Evolutionary conservation across 768 basidiomycete species (phyloP).

Genomic region (Vararia minispora): DNA sequence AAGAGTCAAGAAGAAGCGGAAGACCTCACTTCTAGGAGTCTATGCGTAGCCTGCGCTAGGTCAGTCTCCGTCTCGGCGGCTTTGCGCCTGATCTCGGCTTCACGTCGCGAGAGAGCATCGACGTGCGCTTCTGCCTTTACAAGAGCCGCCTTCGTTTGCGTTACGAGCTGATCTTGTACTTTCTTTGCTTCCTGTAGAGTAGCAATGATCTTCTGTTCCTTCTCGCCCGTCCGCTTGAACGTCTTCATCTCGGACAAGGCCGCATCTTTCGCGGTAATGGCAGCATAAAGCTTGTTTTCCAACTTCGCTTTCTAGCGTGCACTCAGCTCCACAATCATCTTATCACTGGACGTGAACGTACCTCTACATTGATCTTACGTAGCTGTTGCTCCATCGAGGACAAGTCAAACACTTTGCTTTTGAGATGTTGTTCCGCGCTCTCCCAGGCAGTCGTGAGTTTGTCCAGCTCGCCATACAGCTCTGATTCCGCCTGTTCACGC

Average conservation of each 20-base stretch:
- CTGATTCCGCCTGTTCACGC: constrained; percentile 56
- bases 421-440: constrained; percentile 64
- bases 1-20: too few species aligned
- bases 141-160: neutral
- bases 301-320: constrained; percentile 77
- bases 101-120: too few species aligned
- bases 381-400: constrained; percentile 62
- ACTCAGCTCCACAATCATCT: neutral
- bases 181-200: constrained; percentile 54
- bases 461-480: constrained; percentile 78
- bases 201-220: constrained; percentile 56
- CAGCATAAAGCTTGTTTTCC: constrained; percentile 89
- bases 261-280: constrained; percentile 84
- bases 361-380: constrained; percentile 55
- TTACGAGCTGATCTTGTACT: constrained; percentile 15
- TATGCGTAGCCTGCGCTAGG: neutral
- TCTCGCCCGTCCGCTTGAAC: constrained; percentile 42
- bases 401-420: constrained; percentile 82
- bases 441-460: constrained; percentile 84
- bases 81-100: constrained; percentile 4
- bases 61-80: neutral
- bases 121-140: neutral
- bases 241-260: constrained; percentile 66
- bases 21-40: constrained; percentile 6
- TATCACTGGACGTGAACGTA: constrained; percentile 23